phyloP scores from a whole-genome alignment of 140 eudicot species.

The Eryngium alpinum region DNA sequence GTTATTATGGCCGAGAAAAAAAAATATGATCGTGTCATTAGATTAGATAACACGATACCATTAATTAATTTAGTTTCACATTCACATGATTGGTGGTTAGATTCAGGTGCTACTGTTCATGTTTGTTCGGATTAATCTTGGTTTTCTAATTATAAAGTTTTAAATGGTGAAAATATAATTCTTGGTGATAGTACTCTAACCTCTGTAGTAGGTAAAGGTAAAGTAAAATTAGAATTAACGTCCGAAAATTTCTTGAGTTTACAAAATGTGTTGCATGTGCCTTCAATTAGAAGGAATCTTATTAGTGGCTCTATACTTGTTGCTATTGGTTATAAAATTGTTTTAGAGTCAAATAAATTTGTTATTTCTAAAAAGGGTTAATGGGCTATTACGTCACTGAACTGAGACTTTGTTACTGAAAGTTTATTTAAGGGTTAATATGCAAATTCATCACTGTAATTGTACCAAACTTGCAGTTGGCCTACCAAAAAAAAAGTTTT shows the following conservation, averaged over 20 bases:
- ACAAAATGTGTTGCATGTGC: background rate
- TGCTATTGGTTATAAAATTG: background rate
- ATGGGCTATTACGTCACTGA: no score
- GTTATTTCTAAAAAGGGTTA: background rate
- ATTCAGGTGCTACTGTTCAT: background rate
- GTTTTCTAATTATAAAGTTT: background rate
- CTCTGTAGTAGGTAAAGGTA: background rate
- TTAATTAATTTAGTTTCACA: background rate
- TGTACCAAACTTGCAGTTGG: no score
- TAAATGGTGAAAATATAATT: background rate
- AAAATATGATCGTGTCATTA: background rate
- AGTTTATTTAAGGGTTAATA: no score
- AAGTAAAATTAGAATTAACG: background rate
- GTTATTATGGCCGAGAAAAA: no score
- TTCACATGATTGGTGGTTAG: background rate
- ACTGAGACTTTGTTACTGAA: background rate
- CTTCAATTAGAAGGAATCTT: background rate
- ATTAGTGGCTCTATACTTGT: background rate
- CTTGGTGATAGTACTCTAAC: background rate
- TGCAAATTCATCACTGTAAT: no score
- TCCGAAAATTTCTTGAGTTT: background rate
- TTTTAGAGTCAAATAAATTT: conserved; percentile 1
- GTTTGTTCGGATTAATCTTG: background rate
- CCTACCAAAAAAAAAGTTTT: no score
- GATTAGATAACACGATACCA: background rate